These are phyloP conservation scores for Talaromyces ruber DNA, from an alignment of 495 filamentous ascomycete genomes.

Conservation along the genomic window DNA sequence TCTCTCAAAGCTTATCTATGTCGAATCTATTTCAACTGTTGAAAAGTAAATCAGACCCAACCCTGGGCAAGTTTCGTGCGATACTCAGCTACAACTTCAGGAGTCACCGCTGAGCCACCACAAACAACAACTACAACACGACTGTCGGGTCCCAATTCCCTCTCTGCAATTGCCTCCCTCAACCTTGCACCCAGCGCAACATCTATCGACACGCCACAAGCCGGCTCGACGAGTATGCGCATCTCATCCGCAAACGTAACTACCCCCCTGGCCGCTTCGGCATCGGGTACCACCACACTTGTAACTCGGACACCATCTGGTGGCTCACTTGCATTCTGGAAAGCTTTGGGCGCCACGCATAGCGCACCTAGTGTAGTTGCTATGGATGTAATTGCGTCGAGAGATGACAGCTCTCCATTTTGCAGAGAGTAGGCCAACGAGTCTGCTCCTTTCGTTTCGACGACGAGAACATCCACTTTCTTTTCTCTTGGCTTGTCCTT, in stretches of 20 bases:
- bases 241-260: conserved; percentile 68
- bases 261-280: conserved; percentile 66
- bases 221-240: conserved; percentile 66
- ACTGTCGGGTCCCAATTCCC: conserved; percentile 38
- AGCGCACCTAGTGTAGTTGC: conserved; percentile 69
- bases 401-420: conserved; percentile 45
- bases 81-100: conserved; percentile 59
- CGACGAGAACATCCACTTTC: conserved; percentile 52
- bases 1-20: not conserved
- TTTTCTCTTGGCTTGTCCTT: conserved; percentile 5
- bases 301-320: conserved; percentile 37
- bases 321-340: conserved; percentile 42
- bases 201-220: conserved; percentile 72
- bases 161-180: conserved; percentile 36
- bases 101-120: conserved; percentile 64
- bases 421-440: conserved; percentile 51
- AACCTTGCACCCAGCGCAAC: conserved; percentile 34
- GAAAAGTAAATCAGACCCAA: conserved; percentile 13
- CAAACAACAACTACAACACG: conserved; percentile 81
- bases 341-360: conserved; percentile 58
- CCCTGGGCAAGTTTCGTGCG: conserved; percentile 29
- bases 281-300: conserved; percentile 63
- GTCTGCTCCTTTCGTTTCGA: conserved; percentile 74
- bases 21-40: not conserved
- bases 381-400: conserved; percentile 66